Base-by-base conservation (phyloP, 306 rosid species). In the peach (Prunus persica) region DNA sequence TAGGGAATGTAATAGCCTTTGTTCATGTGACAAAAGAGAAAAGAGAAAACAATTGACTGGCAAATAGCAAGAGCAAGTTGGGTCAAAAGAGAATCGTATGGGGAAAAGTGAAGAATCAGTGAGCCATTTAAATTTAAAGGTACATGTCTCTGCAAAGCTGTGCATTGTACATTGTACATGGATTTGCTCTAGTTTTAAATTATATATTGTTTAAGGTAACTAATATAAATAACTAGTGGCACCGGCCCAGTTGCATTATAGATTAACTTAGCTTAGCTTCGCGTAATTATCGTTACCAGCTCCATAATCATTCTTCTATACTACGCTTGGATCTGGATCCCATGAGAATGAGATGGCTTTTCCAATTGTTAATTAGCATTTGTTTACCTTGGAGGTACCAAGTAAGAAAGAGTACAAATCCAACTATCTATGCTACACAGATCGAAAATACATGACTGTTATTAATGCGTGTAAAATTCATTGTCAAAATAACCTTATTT, bases 391-490 rank as follows among this genome's bases (percentile, higher is more conserved):
- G 50, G 50, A 46, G 50, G 50, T 5, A 32, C 38, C 7, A 32
- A 32, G 7, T 32, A 32, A 32, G 38, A 5, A 32, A 32, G 38
- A 32, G 7, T 4, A 4, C 6, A 32, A 32, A 32, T 4, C 38
- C 20, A 19, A 51, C 3, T 1, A 14, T 51, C 55, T 3, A 15
- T 5, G 6, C 8, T 50, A 13, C 55, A 13, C 6, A 15, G 7
- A 50, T 50, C 0, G 2, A 50, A 50, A 12, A 8, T 14, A 8
- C 3, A n/a, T 1, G 7, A 50, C 14, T 50, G 2, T 50, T 1
- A 3, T 0, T 15, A 3, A 50, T 50, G 55, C 14, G n/a, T 14
- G 55, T 13, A 15, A 0, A 1, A 0, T 0, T 51, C 18, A 51
- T 51, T 51, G 2, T 51, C 16, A 51, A 18, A 2, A 5, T 13